Base-by-base conservation (phyloP, 2,329 filamentous ascomycete genomes). In the Exophiala xenobiotica region DNA sequence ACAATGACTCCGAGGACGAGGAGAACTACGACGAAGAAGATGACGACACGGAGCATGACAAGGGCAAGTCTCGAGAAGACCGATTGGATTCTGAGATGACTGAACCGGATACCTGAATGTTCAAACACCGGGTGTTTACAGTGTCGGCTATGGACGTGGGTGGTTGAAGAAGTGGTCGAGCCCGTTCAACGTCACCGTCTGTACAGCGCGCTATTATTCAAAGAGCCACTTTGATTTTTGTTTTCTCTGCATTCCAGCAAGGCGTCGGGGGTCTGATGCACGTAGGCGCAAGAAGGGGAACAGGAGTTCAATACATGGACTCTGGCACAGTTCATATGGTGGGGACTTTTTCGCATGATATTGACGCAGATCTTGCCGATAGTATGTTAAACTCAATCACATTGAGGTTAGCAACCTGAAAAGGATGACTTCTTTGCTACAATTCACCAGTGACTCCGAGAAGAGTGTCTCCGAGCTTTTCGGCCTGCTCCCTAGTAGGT, bases 1-100 rank as follows among this genome's bases (percentile, higher is more conserved):
- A 83, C 18, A 81, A 80, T 5, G 78, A 78, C 12, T 77, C 78
- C 7, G 79, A 80, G 12, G 79, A 81, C 39, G 74, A 76, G 16
- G 76, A 78, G 33, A 70, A 73, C 12, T 55, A 51, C 33, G 56
- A 57, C 16, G 50, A 60, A 3, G 47, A 50, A 3, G 51, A 56
- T 2, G 49, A 54, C 6, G 51, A 49, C 29, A 51, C 42, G n/a
- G 49, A 51, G 37, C 47, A 51, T 44, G 44, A 24, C 47, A 56
- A 60, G 44, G 54, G 52, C 42, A 60, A 60, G 38, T 23, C 56
- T 38, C 46, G 51, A 29, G 42, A 45, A 38, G 51, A 56, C n/a
- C 42, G 53, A 51, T 18, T 60, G 24, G 59, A 60, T 47, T 57
- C 59, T 7, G 59, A 61, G 6, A 61, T 61, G 59, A 58, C 57